Conservation (phyloP, 1,139 yeast species). For the Geotrichum fermentans region DNA sequence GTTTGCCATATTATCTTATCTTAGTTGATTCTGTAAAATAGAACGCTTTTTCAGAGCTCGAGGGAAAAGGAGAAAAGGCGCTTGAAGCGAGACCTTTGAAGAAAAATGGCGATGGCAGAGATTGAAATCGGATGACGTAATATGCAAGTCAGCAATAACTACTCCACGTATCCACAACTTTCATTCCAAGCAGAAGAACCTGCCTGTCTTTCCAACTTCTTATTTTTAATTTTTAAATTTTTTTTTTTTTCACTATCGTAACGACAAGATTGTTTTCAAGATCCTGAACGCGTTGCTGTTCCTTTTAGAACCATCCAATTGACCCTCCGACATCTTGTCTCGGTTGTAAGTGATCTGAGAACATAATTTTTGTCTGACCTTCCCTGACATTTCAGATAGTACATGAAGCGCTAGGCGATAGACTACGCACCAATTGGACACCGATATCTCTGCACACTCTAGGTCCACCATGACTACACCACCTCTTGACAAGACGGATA, state of each 20-base stretch:
- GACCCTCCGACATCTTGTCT: too few relatives aligned
- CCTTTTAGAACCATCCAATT: not conserved
- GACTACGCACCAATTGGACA: too few relatives aligned
- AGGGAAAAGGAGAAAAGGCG: not conserved
- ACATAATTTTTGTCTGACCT: too few relatives aligned
- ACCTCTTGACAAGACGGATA: not conserved
- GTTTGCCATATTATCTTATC: conserved; percentile 47
- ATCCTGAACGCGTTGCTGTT: too few relatives aligned
- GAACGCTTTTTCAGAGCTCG: not conserved
- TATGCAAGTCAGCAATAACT: not conserved
- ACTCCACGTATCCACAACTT: conserved; percentile 9
- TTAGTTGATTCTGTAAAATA: not conserved
- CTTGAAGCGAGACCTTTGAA: not conserved
- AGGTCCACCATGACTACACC: not conserved
- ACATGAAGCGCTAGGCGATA: too few relatives aligned
- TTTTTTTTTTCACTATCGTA: not conserved
- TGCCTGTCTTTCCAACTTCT: not conserved
- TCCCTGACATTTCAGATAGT: too few relatives aligned
- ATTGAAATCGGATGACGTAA: not conserved
- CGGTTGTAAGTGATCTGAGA: too few relatives aligned
- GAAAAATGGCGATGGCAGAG: not conserved
- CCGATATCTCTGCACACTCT: too few relatives aligned
- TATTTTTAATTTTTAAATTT: not conserved
- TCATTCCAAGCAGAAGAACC: not conserved
- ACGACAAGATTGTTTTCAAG: not conserved